Evolutionary conservation across 2,329 filamentous ascomycete species (phyloP).

Genomic region (Exophiala sideris): DNA sequence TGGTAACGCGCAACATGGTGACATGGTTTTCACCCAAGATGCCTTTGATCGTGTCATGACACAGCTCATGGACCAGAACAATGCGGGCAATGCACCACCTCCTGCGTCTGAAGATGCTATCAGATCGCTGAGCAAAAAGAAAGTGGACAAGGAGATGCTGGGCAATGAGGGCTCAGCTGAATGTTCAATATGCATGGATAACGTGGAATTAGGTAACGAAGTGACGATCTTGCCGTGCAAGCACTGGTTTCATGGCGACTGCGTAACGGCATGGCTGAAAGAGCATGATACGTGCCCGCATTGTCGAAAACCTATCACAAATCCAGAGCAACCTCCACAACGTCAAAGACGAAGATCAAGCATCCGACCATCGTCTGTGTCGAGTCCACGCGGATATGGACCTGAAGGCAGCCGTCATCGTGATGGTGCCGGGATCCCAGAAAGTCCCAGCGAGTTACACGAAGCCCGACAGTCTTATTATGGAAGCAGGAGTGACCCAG

Average conservation of each 20-base stretch:
- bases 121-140: conserved; percentile 66
- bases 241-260: conserved; percentile 89
- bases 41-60: conserved; percentile 85
- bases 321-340: conserved; percentile 14
- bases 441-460: conserved; percentile 26
- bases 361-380: conserved; percentile 17
- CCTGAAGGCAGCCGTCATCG: conserved; percentile 28
- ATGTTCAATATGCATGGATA: conserved; percentile 94
- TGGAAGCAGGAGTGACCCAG: conserved; percentile 12
- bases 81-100: conserved; percentile 68
- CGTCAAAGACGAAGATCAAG: conserved; percentile 10
- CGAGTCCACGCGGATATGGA: conserved; percentile 16
- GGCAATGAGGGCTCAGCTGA: conserved; percentile 66
- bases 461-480: conserved; percentile 19
- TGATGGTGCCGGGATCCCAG: conserved; percentile 8
- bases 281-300: conserved; percentile 89
- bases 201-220: conserved; percentile 68
- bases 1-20: conserved; percentile 55
- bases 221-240: conserved; percentile 78
- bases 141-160: conserved; percentile 67
- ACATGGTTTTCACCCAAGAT: conserved; percentile 87
- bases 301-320: conserved; percentile 41
- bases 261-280: conserved; percentile 76
- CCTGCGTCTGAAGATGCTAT: conserved; percentile 77
- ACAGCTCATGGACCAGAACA: conserved; percentile 78